These are phyloP conservation scores for Cytidiella melzeri DNA, from an alignment of 768 basidiomycete species.

Conservation along the genomic window DNA sequence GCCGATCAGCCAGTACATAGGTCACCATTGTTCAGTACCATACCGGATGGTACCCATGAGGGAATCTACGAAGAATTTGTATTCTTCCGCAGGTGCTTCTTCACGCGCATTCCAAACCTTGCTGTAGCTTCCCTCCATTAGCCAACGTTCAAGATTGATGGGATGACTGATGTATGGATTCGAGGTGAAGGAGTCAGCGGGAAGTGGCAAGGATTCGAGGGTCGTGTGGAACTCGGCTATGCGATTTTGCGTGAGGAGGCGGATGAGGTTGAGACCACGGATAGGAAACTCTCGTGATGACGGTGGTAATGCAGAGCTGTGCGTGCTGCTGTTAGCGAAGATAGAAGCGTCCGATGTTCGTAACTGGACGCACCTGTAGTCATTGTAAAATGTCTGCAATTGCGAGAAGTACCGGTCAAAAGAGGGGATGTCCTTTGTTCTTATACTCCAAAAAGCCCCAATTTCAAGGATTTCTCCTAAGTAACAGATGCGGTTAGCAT, in stretches of 20 bases:
- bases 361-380: constrained; percentile 62
- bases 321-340: background rate
- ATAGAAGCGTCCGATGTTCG: background rate
- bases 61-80: constrained; percentile 90
- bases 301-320: constrained; percentile 65
- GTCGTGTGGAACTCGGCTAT: constrained; percentile 98
- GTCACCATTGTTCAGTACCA: constrained; percentile 19
- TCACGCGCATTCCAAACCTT: constrained; percentile 96
- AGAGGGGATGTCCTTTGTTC: constrained; percentile 80
- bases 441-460: constrained; percentile 91
- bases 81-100: constrained; percentile 89
- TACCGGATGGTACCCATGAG: constrained; percentile 93
- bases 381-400: constrained; percentile 84
- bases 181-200: constrained; percentile 58
- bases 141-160: constrained; percentile 89
- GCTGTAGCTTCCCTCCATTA: constrained; percentile 98
- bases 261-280: constrained; percentile 90
- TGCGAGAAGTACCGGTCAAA: constrained; percentile 96
- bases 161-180: constrained; percentile 79
- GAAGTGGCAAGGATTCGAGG: constrained; percentile 78
- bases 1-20: background rate
- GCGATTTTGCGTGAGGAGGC: constrained; percentile 89
- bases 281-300: constrained; percentile 86
- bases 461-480: constrained; percentile 93
- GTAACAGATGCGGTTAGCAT: background rate